Base-by-base conservation (phyloP, 306 rosid genomes). In the Cicer cuneatum region DNA sequence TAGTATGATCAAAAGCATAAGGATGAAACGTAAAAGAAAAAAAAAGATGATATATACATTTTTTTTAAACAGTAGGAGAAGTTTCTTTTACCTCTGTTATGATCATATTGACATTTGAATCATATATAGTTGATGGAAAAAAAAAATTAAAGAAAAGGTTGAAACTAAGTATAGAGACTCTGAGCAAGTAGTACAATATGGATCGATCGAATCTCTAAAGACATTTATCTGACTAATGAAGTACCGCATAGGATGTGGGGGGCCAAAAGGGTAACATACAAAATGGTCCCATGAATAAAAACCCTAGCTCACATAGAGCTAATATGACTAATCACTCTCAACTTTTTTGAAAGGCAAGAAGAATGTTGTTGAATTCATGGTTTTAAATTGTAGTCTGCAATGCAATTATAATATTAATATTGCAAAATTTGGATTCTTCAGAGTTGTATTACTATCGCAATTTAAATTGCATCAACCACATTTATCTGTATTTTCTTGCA, bases 11-110 rank as follows among this genome's bases (percentile, higher is more conserved):
- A 45, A 57, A 48, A 42, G n/a, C 65, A 45, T 69, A 54, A 41
- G 24, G 40, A 68, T 41, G 74, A 54, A 54, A 69, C 33, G 35
- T 72, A 79, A 59, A 33, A 62, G 65, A 12, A 71, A 52, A 47
- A 9, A 61, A 64, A 54, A 5, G 29, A 3, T 7, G 1, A 16
- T 35, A 62, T 39, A 14, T 18, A 38, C 2, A 60, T 7, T 16
- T 61, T 45, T 58, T 18, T 72, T 58, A 21, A 59, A 68, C 51
- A 53, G 72, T 29, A 2, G 46, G 2, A 14, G 67, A 56, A 72
- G 53, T 35, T 61, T 37, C 12, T 39, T 77, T 77, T 60, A 71
- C 69, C 60, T 75, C 21, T 35, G 66, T 52, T 63, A 40, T 81
- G 41, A 10, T 58, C 52, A 14, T 35, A n/a, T 62, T 16, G 69